Evolutionary conservation across 2,329 filamentous ascomycete genomes (phyloP).

Genomic region (Westerdykella ornata): DNA sequence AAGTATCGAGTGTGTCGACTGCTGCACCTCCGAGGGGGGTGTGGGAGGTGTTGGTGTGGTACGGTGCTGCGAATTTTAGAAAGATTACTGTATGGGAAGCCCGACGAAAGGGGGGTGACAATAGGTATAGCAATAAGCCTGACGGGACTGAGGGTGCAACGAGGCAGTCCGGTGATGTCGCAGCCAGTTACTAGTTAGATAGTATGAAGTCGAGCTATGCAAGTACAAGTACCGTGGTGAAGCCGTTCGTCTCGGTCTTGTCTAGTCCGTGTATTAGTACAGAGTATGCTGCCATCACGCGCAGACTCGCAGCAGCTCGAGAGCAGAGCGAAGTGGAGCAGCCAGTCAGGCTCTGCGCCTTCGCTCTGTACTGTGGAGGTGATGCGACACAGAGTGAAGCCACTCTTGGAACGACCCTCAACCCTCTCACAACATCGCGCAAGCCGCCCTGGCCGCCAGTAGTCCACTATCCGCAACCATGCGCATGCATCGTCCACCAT

Average conservation of each 20-base stretch:
- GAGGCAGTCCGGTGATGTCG: no score
- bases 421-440: constrained; percentile 20
- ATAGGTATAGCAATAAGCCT: no score
- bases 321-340: neutral
- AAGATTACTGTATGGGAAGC: no score
- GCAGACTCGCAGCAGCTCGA: neutral
- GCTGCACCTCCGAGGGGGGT: no score
- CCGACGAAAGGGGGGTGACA: no score
- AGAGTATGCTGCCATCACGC: neutral
- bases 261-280: no score
- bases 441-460: constrained; percentile 14
- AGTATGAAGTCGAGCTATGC: neutral
- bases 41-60: no score
- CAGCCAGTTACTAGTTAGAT: no score
- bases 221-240: neutral
- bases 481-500: constrained; percentile 1
- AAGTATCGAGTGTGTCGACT: no score
- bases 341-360: neutral
- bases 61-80: no score
- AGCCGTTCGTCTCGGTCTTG: neutral
- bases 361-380: neutral
- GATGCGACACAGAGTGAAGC: neutral
- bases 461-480: no score
- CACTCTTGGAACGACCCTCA: constrained; percentile 1
- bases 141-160: no score